Evolutionary conservation across 352 stramenopile species (phyloP), one percentile per base, ranked within the genome.

Genomic region (Phytophthora fragariaefolia): DNA sequence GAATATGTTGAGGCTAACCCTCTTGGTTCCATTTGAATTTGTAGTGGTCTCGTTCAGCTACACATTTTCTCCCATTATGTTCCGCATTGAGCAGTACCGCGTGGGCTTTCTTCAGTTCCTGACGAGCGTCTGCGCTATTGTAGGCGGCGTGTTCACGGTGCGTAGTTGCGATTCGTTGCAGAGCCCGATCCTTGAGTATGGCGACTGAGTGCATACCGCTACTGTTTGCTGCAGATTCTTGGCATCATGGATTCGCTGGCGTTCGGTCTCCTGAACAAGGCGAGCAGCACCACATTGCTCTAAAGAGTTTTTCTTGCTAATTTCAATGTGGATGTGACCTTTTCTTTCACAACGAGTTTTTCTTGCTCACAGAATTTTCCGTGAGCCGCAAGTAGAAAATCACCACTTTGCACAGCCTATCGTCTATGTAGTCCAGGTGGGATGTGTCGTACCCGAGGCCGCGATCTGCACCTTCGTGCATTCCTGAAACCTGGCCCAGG

Each of bases 11-110:
- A 49, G 4, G n/a, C 48, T 75, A 34, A 78, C 55, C 0, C 45
- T 26, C 22, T 68, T 9, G 63, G 38, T 22, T 43, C 49, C 18
- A 58, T 15, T 42, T 56, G 30, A 48, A 64, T 66, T 57, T 50
- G 82, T 86, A 76, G 97, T 98, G 68, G 91, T 99, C 12, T 98
- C 98, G 54, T 98, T 99, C 66, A 90, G 95, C 64, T 99, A 99
- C 85, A 93, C 98, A 61, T 97, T 99, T 49, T 98, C 90, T 36
- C 91, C 98, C 5, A 92, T 99, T 69, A 98, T 91, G 94, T 97
- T 91, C 61, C 97, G 58, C 76, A 98, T 99, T 69, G 94, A 99
- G 66, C 91, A 98, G 67, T 95, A 92, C 67, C 85, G 81, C 74
- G 92, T 83, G 85, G 93, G 92, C 28, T 89, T 96, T 18, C 63